Conservation (phyloP, 2,329 filamentous ascomycete genomes). For the Aspergillus tamarii region DNA sequence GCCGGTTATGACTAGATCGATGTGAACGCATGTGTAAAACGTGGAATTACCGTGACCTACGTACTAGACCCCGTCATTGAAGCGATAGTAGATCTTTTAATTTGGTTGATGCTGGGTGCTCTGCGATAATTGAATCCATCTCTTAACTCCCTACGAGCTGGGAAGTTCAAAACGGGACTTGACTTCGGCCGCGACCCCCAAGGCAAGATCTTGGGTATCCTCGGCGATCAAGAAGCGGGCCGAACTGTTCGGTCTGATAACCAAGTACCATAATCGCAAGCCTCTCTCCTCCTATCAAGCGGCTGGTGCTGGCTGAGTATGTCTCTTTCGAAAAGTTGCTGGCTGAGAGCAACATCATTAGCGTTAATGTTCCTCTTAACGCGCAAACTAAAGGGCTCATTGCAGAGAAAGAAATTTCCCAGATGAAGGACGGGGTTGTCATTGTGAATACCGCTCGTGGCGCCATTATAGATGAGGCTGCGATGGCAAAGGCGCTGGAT, state of each 20-base stretch:
- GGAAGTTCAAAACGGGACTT: not conserved
- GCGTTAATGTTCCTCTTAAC: conserved; percentile 54
- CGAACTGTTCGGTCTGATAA: conserved; percentile 33
- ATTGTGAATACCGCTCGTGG: conserved; percentile 54
- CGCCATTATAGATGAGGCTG: conserved; percentile 48
- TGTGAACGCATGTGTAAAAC: conserved; percentile 46
- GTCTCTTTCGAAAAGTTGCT: conserved; percentile 47
- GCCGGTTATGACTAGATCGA: conserved; percentile 56
- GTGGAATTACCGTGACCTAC: conserved; percentile 59
- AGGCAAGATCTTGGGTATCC: not conserved
- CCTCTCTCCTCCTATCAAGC: conserved; percentile 41
- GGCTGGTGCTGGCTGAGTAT: conserved; percentile 41
- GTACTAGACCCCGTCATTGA: conserved; percentile 57
- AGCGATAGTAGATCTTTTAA: conserved; percentile 56
- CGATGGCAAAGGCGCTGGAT: conserved; percentile 48
- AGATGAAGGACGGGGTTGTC: conserved; percentile 51
- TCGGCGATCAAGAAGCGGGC: not conserved
- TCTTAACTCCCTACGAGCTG: not conserved
- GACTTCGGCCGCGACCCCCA: not conserved
- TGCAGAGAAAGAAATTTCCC: conserved; percentile 41
- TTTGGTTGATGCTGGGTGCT: conserved; percentile 52
- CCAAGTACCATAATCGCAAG: conserved; percentile 50
- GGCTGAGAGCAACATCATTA: conserved; percentile 46
- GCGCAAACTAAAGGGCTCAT: conserved; percentile 47
- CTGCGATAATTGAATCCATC: conserved; percentile 36